A percentile compares a stretch with the other conserved stretches of the same genome.
Evolutionary conservation across 1,284 basidiomycete species (phyloP).

Genomic region (Naganishia cerealis): DNA sequence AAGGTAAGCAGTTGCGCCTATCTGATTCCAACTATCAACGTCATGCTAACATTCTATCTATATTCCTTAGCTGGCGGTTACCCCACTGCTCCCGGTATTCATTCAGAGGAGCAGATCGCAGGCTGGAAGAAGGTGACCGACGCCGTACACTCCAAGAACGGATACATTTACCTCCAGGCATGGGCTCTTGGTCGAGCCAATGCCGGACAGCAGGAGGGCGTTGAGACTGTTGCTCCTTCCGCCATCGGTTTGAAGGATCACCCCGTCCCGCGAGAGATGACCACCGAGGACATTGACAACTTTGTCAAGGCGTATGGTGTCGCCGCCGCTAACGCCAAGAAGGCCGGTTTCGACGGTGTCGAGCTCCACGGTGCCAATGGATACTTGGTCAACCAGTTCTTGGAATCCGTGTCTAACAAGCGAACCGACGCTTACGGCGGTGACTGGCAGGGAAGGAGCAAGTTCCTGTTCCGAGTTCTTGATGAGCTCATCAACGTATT

Average conservation of each 20-base stretch:
- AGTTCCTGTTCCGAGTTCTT: slow-evolving; percentile 61
- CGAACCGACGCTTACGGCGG: slow-evolving; percentile 66
- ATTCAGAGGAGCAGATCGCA: slow-evolving; percentile 42
- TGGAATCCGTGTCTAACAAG: slow-evolving; percentile 55
- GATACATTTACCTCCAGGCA: slow-evolving; percentile 58
- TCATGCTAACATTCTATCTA: background rate
- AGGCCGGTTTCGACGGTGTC: slow-evolving; percentile 67
- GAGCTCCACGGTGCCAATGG: slow-evolving; percentile 59
- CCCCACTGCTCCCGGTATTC: slow-evolving; percentile 41
- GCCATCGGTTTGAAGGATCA: slow-evolving; percentile 33
- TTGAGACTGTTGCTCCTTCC: slow-evolving; percentile 53
- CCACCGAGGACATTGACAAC: slow-evolving; percentile 46
- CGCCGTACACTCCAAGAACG: slow-evolving; percentile 58
- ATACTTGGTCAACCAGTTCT: slow-evolving; percentile 63
- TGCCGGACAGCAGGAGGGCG: slow-evolving; percentile 42
- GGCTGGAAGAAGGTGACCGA: slow-evolving; percentile 53
- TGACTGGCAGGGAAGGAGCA: slow-evolving; percentile 59
- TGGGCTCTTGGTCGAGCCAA: slow-evolving; percentile 58
- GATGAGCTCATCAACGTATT: slow-evolving; percentile 58
- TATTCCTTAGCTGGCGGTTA: slow-evolving; percentile 35
- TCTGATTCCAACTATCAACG: too few relatives aligned
- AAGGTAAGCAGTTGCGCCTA: slow-evolving; percentile 8
- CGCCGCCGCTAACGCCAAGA: slow-evolving; percentile 60
- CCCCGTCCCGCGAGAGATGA: slow-evolving; percentile 35
- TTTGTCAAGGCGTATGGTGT: slow-evolving; percentile 57